Percentiles rank a stretch among this genome's conserved stretches.
phyloP scores from a whole-genome alignment of 2,329 filamentous ascomycete genomes.

The Aspergillus caelatus region DNA sequence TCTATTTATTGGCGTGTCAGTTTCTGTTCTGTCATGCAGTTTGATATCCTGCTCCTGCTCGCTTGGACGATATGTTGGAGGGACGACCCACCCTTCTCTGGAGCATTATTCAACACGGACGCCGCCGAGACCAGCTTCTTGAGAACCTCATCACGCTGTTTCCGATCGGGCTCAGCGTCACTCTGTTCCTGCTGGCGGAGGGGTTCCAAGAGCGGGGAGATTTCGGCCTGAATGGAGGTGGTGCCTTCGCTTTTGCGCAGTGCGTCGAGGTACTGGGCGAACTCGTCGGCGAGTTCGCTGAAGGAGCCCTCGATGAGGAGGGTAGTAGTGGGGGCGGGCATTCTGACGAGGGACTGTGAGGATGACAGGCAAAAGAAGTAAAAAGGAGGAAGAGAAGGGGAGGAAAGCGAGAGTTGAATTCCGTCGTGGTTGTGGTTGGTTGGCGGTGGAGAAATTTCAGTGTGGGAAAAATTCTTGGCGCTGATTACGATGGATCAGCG shows the following conservation, averaged over 20 bases:
- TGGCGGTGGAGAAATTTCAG: conserved; percentile 46
- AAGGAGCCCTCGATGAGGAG: conserved; percentile 86
- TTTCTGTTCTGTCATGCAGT: conserved; percentile 16
- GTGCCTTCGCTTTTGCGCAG: conserved; percentile 68
- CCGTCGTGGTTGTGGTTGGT: conserved; percentile 21
- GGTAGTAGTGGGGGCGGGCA: conserved; percentile 65
- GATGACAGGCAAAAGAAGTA: conserved; percentile 4
- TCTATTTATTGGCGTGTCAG: conserved; percentile 54
- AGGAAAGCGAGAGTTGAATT: conserved; percentile 9
- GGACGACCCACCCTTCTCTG: conserved; percentile 71
- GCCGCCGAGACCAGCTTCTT: conserved; percentile 87
- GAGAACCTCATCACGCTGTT: conserved; percentile 79
- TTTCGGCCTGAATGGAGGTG: conserved; percentile 60
- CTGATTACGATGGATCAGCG: conserved; percentile 14
- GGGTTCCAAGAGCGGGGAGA: conserved; percentile 68
- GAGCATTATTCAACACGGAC: conserved; percentile 74
- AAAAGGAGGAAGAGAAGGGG: conserved; percentile 12
- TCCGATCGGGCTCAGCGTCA: conserved; percentile 55
- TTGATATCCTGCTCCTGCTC: conserved; percentile 9
- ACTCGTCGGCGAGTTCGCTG: conserved; percentile 88
- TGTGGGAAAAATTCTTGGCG: conserved; percentile 46
- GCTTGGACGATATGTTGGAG: background rate
- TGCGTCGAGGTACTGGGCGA: conserved; percentile 89
- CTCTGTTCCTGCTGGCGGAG: conserved; percentile 57
- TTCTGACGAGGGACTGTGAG: conserved; percentile 33